phyloP scores from a whole-genome alignment of 345 rosid genomes.

The Noccaea caerulescens region DNA sequence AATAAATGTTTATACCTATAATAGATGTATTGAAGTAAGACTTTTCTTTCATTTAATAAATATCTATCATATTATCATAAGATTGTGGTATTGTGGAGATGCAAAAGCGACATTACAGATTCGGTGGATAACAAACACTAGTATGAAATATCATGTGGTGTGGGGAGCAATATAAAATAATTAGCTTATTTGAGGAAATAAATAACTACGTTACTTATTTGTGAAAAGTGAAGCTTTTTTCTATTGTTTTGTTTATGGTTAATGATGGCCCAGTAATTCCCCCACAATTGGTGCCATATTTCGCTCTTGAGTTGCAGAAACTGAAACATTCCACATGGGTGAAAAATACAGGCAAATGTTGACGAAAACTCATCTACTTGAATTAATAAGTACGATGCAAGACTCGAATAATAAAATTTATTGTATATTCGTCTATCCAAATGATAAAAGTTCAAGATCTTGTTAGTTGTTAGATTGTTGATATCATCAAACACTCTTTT shows the following conservation, averaged over 20 bases:
- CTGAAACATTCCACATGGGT: conserved; percentile 36
- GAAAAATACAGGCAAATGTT: conserved; percentile 18
- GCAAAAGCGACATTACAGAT: conserved; percentile 38
- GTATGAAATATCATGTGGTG: conserved; percentile 21
- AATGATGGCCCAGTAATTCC: conserved; percentile 5
- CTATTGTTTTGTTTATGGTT: background rate
- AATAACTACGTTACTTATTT: conserved; percentile 7
- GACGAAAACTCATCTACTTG: background rate
- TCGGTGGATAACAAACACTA: conserved; percentile 33
- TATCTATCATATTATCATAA: conserved; percentile 26
- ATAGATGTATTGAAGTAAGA: background rate
- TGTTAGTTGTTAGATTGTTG: conserved; percentile 27
- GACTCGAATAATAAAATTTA: conserved; percentile 3
- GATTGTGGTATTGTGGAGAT: conserved; percentile 20
- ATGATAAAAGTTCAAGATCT: background rate
- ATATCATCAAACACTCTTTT: conserved; percentile 38
- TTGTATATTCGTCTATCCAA: background rate
- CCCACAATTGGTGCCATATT: conserved; percentile 39
- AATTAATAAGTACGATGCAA: background rate
- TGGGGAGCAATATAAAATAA: conserved; percentile 14
- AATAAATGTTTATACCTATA: background rate
- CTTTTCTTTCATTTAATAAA: conserved; percentile 1
- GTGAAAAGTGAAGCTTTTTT: conserved; percentile 2
- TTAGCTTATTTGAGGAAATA: background rate
- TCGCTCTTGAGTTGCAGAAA: conserved; percentile 15